Evolutionary conservation across 139 green algal genomes (phyloP).

Genomic region (Astrephomene gubernaculifera): DNA sequence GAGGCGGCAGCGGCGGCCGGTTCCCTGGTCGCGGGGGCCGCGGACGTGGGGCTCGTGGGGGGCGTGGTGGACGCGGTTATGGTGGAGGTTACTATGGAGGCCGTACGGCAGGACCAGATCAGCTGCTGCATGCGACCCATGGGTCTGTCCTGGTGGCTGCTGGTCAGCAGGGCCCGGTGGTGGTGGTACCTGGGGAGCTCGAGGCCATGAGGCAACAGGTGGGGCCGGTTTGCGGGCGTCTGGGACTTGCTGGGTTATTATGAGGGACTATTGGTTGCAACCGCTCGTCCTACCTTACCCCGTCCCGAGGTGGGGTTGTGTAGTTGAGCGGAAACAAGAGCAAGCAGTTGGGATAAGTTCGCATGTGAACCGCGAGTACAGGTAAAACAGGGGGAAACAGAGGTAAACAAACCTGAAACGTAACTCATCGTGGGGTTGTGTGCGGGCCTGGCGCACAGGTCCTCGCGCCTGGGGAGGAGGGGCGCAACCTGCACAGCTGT

Average conservation of each 20-base stretch:
- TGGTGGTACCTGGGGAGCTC: background rate
- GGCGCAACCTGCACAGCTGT: too few species aligned
- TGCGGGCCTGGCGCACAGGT: too few species aligned
- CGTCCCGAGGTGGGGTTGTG: too few species aligned
- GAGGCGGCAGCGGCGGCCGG: background rate
- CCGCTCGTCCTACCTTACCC: too few species aligned
- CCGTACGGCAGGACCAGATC: background rate
- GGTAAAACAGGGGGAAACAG: too few species aligned
- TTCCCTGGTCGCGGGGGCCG: background rate
- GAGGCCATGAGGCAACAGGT: constrained; percentile 11
- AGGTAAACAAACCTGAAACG: too few species aligned
- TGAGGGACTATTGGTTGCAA: background rate
- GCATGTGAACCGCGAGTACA: too few species aligned
- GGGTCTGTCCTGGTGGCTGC: background rate
- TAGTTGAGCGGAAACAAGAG: too few species aligned
- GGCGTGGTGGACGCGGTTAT: background rate
- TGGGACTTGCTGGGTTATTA: background rate
- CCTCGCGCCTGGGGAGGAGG: too few species aligned
- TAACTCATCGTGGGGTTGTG: too few species aligned
- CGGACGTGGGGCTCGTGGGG: background rate
- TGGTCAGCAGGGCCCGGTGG: background rate
- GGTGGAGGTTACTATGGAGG: background rate
- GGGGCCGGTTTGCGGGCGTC: background rate
- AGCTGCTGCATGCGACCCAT: background rate
- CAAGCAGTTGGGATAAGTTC: too few species aligned